A percentile compares a stretch with the other conserved stretches of the same genome.
Conservation (phyloP, 2,329 filamentous ascomycete genomes). For the Whalleya microplaca region DNA sequence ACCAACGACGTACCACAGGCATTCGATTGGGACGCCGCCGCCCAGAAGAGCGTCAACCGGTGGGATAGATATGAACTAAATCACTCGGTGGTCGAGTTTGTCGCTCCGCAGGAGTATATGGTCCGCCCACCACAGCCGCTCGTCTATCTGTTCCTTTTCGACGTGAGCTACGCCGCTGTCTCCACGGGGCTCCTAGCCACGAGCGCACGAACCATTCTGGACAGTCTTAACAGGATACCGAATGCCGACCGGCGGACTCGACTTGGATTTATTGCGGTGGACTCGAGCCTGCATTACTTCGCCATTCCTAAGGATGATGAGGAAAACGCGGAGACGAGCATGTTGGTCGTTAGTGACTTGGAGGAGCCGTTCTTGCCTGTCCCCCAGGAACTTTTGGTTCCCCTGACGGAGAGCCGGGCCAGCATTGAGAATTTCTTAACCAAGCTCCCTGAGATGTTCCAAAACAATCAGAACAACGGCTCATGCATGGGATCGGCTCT, state of each 20-base stretch:
- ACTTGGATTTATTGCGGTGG: slow-evolving; percentile 92
- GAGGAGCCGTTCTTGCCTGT: slow-evolving; percentile 97
- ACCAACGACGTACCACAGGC: slow-evolving; percentile 99
- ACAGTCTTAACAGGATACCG: slow-evolving; percentile 96
- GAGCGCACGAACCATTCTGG: slow-evolving; percentile 88
- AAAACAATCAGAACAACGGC: slow-evolving; percentile 84
- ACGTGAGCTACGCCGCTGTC: slow-evolving; percentile 89
- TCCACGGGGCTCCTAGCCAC: slow-evolving; percentile 91
- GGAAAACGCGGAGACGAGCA: slow-evolving; percentile 81
- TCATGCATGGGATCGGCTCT: slow-evolving; percentile 97
- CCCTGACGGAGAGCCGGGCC: slow-evolving; percentile 82
- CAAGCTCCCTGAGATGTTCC: slow-evolving; percentile 95
- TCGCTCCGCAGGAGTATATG: slow-evolving; percentile 99
- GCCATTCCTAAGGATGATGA: slow-evolving; percentile 87
- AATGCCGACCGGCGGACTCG: slow-evolving; percentile 93
- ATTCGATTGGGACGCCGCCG: slow-evolving; percentile 94
- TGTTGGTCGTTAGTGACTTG: slow-evolving; percentile 92
- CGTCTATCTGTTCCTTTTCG: slow-evolving; percentile 93
- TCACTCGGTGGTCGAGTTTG: slow-evolving; percentile 95
- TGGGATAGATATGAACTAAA: slow-evolving; percentile 94
- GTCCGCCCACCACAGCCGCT: slow-evolving; percentile 93
- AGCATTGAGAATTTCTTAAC: slow-evolving; percentile 91
- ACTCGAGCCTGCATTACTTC: slow-evolving; percentile 95
- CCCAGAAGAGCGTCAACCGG: slow-evolving; percentile 88
- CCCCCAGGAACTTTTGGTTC: slow-evolving; percentile 87